A percentile compares a stretch with the other conserved stretches of the same genome.
phyloP scores from a whole-genome alignment of 495 filamentous ascomycete species.

The Lophiotrema nucula region DNA sequence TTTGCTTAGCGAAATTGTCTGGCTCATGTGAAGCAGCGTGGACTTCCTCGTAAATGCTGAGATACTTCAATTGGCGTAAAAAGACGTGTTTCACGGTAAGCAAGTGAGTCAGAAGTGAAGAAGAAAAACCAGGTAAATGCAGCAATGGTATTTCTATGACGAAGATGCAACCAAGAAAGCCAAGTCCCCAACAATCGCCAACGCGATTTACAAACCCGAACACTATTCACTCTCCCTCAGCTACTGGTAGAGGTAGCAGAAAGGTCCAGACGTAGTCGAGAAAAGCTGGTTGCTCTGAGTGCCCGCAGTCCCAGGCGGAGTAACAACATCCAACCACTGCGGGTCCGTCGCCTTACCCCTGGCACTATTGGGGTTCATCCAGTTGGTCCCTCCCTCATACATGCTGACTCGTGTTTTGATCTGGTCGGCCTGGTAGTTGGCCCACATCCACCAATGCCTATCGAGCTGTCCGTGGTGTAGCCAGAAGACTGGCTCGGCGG shows the following conservation, averaged over 20 bases:
- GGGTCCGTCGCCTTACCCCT: constrained; percentile 25
- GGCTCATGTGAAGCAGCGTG: too few species aligned
- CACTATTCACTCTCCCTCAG: neutral
- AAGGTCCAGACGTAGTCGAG: constrained; percentile 25
- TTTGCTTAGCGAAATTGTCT: too few species aligned
- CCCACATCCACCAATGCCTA: constrained; percentile 34
- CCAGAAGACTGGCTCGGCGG: constrained; percentile 28
- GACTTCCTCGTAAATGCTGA: too few species aligned
- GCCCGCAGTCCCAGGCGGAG: constrained; percentile 18
- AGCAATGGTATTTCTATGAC: too few species aligned
- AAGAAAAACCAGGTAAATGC: too few species aligned
- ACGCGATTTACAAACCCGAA: neutral
- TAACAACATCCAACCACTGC: constrained; percentile 26
- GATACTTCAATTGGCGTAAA: too few species aligned
- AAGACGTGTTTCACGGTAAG: too few species aligned
- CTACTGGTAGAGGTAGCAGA: constrained; percentile 33
- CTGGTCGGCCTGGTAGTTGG: constrained; percentile 18
- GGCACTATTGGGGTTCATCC: constrained; percentile 23
- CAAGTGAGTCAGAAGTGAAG: too few species aligned
- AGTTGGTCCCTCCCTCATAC: constrained; percentile 29
- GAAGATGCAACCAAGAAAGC: too few species aligned
- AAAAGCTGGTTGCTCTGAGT: constrained; percentile 26
- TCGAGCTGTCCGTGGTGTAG: constrained; percentile 31
- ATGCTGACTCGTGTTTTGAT: constrained; percentile 16
- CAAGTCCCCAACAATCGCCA: too few species aligned